Conservation (phyloP, 1,139 yeast genomes). For the Suzukiozyma palmioleophila region DNA sequence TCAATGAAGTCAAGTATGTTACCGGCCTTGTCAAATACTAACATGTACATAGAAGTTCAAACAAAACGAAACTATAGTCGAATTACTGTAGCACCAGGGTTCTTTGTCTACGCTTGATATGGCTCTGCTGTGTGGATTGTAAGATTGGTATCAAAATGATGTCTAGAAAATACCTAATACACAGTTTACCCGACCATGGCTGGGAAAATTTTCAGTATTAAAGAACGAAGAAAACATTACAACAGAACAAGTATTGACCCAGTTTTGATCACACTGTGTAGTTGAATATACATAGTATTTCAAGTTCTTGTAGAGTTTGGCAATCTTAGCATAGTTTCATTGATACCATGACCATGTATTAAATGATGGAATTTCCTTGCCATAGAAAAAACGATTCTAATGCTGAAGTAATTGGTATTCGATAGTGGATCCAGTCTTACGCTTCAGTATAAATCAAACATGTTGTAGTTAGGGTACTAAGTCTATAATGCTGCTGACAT, state of each 20-base stretch:
- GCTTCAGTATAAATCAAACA: not conserved
- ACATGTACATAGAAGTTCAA: not conserved
- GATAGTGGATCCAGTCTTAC: constrained; percentile 2
- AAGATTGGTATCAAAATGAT: too few species aligned
- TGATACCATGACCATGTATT: constrained; percentile 30
- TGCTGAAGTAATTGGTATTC: constrained; percentile 5
- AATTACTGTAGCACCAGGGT: not conserved
- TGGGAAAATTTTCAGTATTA: not conserved
- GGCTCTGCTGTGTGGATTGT: too few species aligned
- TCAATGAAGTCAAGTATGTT: constrained; percentile 29
- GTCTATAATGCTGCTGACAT: too few species aligned
- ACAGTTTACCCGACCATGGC: too few species aligned
- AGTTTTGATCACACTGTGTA: not conserved
- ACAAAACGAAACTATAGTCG: not conserved
- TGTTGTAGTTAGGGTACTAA: not conserved
- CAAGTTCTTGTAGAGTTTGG: constrained; percentile 15
- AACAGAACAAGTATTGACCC: not conserved
- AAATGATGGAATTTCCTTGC: constrained; percentile 48
- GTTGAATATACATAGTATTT: not conserved
- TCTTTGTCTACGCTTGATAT: too few species aligned
- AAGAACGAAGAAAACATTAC: not conserved
- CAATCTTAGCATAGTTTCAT: constrained; percentile 50
- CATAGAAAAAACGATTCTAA: constrained; percentile 20
- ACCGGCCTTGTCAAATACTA: constrained; percentile 13
- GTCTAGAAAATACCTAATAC: too few species aligned